Base-by-base conservation (phyloP, 495 filamentous ascomycete species). In the Pyrenopolyporus hunteri region DNA sequence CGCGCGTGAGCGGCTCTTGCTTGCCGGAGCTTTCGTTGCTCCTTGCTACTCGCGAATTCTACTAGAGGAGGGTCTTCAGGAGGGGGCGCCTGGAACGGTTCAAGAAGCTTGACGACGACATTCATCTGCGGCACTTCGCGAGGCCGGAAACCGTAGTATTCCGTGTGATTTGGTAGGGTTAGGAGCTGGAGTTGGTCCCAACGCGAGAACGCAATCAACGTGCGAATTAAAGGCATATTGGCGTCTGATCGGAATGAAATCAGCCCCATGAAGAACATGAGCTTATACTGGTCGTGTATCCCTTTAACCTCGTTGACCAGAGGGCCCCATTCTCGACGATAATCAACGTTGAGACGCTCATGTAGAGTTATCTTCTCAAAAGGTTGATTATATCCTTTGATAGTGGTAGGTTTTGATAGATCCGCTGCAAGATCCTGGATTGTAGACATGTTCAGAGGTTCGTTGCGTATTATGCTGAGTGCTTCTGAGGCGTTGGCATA, bases 261-360 rank as follows among this genome's bases (percentile, higher is more conserved):
- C 9, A 71, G 40, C 4, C 61, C 66, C 1, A 57, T 26, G 28
- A 59, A 52, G 44, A 65, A 65, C 56, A 65, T 59, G 6, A 65
- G 45, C 16, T 22, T 59, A 8, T 56, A 59, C 33, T 40, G 46
- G 20, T 63, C 49, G 1, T 36, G 10, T 9, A 31, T 58, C 4
- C 60, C 22, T 37, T 59, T 70, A 9, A 67, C 66, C 26, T 47
- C 57, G 26, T 71, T 59, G n/a, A 75, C 70, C 6, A 78, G 59
- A 0, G 65, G 53, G 5, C 74, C 75, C 70, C 73, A 78, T 45
- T 74, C 59, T 25, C 62, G 63, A 13, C 69, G 55, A 7, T 74
- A 37, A 39, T 75, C 66, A 7, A 62, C 64, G 9, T 70, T 55
- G 23, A 76, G 66, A 19, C 70, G 65, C 55, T 76, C 73, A 36